Percentiles rank a stretch among this genome's conserved stretches.
Evolutionary conservation across 352 stramenopile species (phyloP).

Genomic region (Phytophthora melonis): DNA sequence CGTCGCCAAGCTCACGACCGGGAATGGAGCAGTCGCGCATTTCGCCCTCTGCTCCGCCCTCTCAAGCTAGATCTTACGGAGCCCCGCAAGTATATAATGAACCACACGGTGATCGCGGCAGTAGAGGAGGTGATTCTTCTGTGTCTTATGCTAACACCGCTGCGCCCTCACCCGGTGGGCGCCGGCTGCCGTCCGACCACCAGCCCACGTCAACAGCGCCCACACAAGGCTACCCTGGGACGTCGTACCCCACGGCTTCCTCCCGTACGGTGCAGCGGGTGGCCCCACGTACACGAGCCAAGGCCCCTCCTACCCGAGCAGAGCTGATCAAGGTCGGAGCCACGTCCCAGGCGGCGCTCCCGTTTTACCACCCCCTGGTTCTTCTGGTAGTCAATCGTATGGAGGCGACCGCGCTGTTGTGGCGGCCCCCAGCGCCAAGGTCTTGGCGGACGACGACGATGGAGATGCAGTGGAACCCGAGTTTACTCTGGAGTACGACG

Average conservation of each 20-base stretch:
- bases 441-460: constrained; percentile 70
- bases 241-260: constrained; percentile 26
- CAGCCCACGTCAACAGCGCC: constrained; percentile 9
- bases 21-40: constrained; percentile 31
- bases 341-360: constrained; percentile 25
- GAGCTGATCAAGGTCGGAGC: constrained; percentile 31
- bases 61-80: constrained; percentile 72
- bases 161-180: constrained; percentile 34
- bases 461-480: constrained; percentile 60
- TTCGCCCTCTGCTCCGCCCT: constrained; percentile 35
- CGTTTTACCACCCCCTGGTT: constrained; percentile 32
- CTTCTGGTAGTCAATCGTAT: constrained; percentile 35
- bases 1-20: constrained; percentile 28
- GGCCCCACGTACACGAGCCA: constrained; percentile 30
- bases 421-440: constrained; percentile 16
- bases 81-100: constrained; percentile 70
- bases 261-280: constrained; percentile 26
- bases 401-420: constrained; percentile 11
- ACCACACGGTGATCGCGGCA: constrained; percentile 59
- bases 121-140: constrained; percentile 51
- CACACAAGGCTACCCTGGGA: constrained; percentile 29
- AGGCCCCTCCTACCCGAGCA: constrained; percentile 28
- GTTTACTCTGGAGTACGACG: constrained; percentile 84
- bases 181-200: constrained; percentile 23
- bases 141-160: constrained; percentile 58